Percentiles rank a stretch among this genome's conserved stretches.
Evolutionary conservation across 108 stramenopile genomes (phyloP).

Genomic region (Skeletonema grethae): DNA sequence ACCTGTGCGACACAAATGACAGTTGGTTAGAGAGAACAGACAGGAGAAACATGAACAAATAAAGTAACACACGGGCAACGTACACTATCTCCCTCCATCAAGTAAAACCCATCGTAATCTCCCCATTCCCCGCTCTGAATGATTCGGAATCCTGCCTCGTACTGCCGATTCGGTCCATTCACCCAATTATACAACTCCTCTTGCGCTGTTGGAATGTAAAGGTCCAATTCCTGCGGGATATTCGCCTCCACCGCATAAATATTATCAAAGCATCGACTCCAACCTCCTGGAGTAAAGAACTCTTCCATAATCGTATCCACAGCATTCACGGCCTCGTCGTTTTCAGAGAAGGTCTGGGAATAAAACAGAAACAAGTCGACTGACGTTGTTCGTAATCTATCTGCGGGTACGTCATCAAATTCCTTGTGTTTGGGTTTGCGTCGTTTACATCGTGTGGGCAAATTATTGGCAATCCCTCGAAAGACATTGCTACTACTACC

Average conservation of each 20-base stretch:
- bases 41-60: too few relatives aligned
- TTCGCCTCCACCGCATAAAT: constrained; percentile 68
- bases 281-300: constrained; percentile 64
- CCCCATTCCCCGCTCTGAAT: constrained; percentile 69
- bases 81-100: constrained; percentile 70
- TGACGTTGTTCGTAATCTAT: constrained; percentile 13
- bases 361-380: constrained; percentile 67
- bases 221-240: constrained; percentile 57
- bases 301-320: constrained; percentile 64
- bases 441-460: constrained; percentile 25
- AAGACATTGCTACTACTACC: background rate
- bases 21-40: too few relatives aligned
- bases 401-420: constrained; percentile 27
- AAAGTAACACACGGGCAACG: too few relatives aligned
- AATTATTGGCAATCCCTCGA: constrained; percentile 16
- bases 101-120: constrained; percentile 68
- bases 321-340: constrained; percentile 54
- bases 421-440: constrained; percentile 17
- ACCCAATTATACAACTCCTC: constrained; percentile 71
- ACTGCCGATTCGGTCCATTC: constrained; percentile 78
- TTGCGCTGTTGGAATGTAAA: constrained; percentile 55
- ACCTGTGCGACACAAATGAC: background rate
- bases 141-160: constrained; percentile 66
- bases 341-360: constrained; percentile 63
- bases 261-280: constrained; percentile 63